Percentiles rank a stretch among this genome's conserved stretches.
These are phyloP conservation scores for Scheffersomyces parashehatae DNA, from an alignment of 1,139 yeast species.

Conservation along the genomic window DNA sequence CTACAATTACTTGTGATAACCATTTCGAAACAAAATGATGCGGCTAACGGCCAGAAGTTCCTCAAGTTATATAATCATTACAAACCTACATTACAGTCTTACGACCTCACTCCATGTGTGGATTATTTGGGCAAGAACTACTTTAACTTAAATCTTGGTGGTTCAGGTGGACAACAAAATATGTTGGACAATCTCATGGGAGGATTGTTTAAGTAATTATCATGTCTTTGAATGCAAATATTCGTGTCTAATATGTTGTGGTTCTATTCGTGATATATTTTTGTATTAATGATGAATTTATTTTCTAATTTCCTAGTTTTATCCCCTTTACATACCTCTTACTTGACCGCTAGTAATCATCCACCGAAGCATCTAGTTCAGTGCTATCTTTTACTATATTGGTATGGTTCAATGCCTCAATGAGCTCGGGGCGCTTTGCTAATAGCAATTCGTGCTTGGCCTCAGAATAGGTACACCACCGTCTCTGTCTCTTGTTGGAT, in stretches of 20 bases:
- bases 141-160: constrained; percentile 46
- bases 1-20: constrained; percentile 67
- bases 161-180: constrained; percentile 59
- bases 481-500: constrained; percentile 52
- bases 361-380: constrained; percentile 1
- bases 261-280: too few species aligned
- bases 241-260: too few species aligned
- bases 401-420: constrained; percentile 63
- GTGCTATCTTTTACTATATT: constrained; percentile 38
- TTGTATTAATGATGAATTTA: not conserved
- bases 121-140: constrained; percentile 51
- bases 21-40: constrained; percentile 55
- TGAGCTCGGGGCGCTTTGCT: constrained; percentile 68
- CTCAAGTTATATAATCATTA: constrained; percentile 51
- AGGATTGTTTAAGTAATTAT: constrained; percentile 54
- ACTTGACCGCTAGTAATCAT: constrained; percentile 2
- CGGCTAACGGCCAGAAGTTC: constrained; percentile 44
- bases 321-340: not conserved
- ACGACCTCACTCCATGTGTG: constrained; percentile 40
- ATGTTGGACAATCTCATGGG: constrained; percentile 86
- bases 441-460: constrained; percentile 64
- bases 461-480: constrained; percentile 75
- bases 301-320: not conserved
- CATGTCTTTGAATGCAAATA: too few species aligned
- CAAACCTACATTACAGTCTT: constrained; percentile 28